Evolutionary conservation across 768 basidiomycete species (phyloP), one percentile per base, ranked within the genome.

Genomic region (Thelephora aurantiotincta): DNA sequence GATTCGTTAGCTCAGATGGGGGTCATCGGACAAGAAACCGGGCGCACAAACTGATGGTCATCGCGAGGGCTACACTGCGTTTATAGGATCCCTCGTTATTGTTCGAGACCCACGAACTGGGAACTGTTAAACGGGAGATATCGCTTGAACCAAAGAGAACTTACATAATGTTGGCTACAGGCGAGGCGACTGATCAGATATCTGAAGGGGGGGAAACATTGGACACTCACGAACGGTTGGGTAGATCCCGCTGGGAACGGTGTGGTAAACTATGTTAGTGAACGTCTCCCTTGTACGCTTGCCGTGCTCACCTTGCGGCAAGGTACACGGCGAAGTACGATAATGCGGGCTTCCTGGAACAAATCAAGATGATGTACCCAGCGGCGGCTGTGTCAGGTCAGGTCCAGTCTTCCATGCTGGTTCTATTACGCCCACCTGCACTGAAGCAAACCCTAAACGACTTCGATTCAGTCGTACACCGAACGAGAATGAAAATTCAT

Each of bases 71-170:
- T 6, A 84, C 79, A 52, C 77, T 77, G 35, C 83, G 79, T 59
- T 86, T 86, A 63, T 85, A 86, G 2, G 74, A 70, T 12, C 83
- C 82, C 61, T 85, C 81, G 12, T 80, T 70, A 56, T 82, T 86
- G 56, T 84, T 83, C 16, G 77, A 75, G 18, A 75, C 73, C 71
- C 72, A 75, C 2, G 72, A 68, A 51, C 72, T 66, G 23, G 48
- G 51, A 50, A 35, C 11, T 35, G 14, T n/a, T 2, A 41, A 2
- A 14, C 14, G 5, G 47, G 33, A 35, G 46, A 34, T n/a, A 33
- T 41, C 14, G 14, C 11, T 14, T 23, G 12, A 22, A 14, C 13
- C 11, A 33, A 33, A 33, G 38, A 18, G 19, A 43, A 47, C 68
- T 54, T 55, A 78, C 77, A 77, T 68, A 1, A 74, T 71, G 55